Percentiles rank a stretch among this genome's conserved stretches.
phyloP scores from a whole-genome alignment of 1,284 basidiomycete species.

The Ganoderma lingzhi region DNA sequence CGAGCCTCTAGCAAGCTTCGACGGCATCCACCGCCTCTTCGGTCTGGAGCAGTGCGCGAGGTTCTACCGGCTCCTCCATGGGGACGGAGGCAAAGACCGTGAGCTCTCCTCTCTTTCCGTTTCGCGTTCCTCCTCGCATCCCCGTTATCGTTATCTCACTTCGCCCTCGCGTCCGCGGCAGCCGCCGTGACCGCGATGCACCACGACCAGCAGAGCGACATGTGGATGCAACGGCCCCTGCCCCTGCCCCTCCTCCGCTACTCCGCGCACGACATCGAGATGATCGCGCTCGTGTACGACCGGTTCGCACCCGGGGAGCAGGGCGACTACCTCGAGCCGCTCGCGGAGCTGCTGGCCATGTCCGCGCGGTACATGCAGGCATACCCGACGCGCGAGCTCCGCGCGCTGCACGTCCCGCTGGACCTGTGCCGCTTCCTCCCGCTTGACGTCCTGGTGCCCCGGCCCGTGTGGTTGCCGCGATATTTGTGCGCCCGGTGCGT shows the following conservation, averaged over 20 bases:
- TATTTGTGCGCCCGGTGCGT: slow-evolving; percentile 14
- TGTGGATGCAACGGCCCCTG: slow-evolving; percentile 50
- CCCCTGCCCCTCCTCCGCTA: slow-evolving; percentile 46
- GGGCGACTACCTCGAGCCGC: slow-evolving; percentile 27
- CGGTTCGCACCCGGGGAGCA: slow-evolving; percentile 39
- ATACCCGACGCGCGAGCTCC: slow-evolving; percentile 21
- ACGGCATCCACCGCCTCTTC: slow-evolving; percentile 17
- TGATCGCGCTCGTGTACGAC: slow-evolving; percentile 47
- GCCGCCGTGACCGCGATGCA: slow-evolving; percentile 50
- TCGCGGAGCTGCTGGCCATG: slow-evolving; percentile 34
- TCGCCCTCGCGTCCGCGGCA: slow-evolving; percentile 20
- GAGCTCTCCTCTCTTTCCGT: background rate
- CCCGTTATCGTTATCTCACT: background rate
- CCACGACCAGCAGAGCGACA: slow-evolving; percentile 39
- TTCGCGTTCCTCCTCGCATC: too few species aligned
- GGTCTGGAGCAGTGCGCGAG: slow-evolving; percentile 12
- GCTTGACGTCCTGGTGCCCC: slow-evolving; percentile 14
- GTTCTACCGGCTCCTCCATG: slow-evolving; percentile 3
- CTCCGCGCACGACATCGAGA: slow-evolving; percentile 51
- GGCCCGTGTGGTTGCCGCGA: background rate
- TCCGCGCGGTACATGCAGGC: slow-evolving; percentile 17
- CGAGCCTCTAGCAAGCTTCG: slow-evolving; percentile 12
- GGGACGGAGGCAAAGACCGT: slow-evolving; percentile 8
- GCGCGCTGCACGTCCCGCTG: slow-evolving; percentile 10
- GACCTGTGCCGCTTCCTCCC: slow-evolving; percentile 17